A percentile compares a stretch with the other conserved stretches of the same genome.
These are phyloP conservation scores for Cicer cuneatum DNA, from an alignment of 306 rosid species.

Conservation along the genomic window DNA sequence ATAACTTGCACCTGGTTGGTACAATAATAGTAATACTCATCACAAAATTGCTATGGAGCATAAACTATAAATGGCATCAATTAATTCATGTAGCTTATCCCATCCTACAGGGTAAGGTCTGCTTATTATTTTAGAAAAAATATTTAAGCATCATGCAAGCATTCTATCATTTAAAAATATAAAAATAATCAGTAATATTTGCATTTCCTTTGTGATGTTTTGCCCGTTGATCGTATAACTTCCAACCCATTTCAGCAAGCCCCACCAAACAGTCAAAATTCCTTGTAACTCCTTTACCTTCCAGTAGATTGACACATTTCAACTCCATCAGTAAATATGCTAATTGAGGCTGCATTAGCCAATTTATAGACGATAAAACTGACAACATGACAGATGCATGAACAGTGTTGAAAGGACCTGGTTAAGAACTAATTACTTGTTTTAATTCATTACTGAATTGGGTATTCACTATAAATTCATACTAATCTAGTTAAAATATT, in stretches of 20 bases:
- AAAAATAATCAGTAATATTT: background rate
- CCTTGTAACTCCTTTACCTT: slow-evolving; percentile 9
- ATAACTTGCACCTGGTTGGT: slow-evolving; percentile 31
- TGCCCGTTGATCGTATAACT: slow-evolving; percentile 25
- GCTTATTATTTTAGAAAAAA: slow-evolving; percentile 20
- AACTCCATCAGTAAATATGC: slow-evolving; percentile 21
- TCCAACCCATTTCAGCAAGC: slow-evolving; percentile 11
- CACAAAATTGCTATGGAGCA: slow-evolving; percentile 18
- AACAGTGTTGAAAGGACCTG: background rate
- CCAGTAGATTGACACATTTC: slow-evolving; percentile 35
- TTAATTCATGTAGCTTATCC: slow-evolving; percentile 7
- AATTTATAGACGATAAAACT: slow-evolving; percentile 11
- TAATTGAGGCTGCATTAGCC: background rate
- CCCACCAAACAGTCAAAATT: slow-evolving; percentile 13
- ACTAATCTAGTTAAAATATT: background rate
- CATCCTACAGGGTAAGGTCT: slow-evolving; percentile 3
- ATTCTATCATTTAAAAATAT: slow-evolving; percentile 33
- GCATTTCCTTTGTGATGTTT: slow-evolving; percentile 14
- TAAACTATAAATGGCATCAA: slow-evolving; percentile 9
- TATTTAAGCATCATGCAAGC: slow-evolving; percentile 7
- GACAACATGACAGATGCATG: background rate
- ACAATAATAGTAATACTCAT: slow-evolving; percentile 30
- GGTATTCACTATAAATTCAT: slow-evolving; percentile 21
- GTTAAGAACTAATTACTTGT: background rate
- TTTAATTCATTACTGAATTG: slow-evolving; percentile 6